phyloP scores from a whole-genome alignment of 2,329 filamentous ascomycete genomes.

The Colletotrichum destructivum region DNA sequence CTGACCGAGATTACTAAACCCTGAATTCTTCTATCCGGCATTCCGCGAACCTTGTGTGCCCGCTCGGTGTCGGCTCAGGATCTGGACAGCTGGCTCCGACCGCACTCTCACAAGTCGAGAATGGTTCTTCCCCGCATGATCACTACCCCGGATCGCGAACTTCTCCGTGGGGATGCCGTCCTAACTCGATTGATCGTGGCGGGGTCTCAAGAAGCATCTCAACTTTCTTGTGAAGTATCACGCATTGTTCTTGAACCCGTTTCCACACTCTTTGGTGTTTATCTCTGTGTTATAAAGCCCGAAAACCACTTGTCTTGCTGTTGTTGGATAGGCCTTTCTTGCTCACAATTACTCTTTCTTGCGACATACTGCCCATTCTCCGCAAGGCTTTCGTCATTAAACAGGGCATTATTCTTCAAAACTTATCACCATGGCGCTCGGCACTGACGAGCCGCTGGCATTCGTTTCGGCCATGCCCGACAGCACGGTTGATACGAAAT shows the following conservation, averaged over 20 bases:
- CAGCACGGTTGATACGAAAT: neutral
- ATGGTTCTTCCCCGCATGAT: neutral
- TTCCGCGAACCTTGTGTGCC: neutral
- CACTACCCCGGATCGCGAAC: neutral
- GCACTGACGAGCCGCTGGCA: neutral
- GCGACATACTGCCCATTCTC: too few relatives aligned
- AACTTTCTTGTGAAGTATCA: neutral
- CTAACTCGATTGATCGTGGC: too few relatives aligned
- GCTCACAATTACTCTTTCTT: too few relatives aligned
- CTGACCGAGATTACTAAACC: neutral
- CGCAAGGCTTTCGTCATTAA: too few relatives aligned
- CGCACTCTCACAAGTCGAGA: too few relatives aligned
- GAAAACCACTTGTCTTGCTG: too few relatives aligned
- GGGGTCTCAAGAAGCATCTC: neutral
- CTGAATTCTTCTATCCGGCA: neutral
- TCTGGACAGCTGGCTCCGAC: too few relatives aligned
- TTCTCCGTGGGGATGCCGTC: neutral
- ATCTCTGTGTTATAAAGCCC: neutral
- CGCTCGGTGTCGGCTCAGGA: too few relatives aligned
- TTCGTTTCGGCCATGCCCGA: neutral
- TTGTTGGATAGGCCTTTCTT: too few relatives aligned
- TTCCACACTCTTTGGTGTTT: neutral
- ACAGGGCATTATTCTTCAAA: too few relatives aligned
- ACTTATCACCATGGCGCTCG: neutral
- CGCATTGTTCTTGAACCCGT: neutral